These are phyloP conservation scores for Cladosporium sp. DNA, from an alignment of 2,329 filamentous ascomycete species.

Conservation along the genomic window DNA sequence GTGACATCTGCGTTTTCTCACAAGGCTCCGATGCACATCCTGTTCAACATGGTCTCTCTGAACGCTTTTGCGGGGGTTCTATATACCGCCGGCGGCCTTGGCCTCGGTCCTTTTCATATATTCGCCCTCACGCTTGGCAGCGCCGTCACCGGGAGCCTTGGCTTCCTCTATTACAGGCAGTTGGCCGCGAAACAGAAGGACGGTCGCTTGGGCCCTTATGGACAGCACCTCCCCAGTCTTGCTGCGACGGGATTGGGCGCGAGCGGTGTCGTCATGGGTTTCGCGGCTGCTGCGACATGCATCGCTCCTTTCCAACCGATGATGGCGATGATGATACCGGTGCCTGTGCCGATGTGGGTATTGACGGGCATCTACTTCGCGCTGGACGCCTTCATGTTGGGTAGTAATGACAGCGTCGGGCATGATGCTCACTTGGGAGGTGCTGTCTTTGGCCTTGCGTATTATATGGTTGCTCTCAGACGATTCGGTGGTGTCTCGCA, in stretches of 20 bases:
- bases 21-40: conserved; percentile 29
- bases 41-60: conserved; percentile 38
- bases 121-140: conserved; percentile 21
- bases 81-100: conserved; percentile 15
- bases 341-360: conserved; percentile 36
- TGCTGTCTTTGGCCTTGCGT: conserved; percentile 32
- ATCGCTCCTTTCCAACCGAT: conserved; percentile 32
- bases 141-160: conserved; percentile 20
- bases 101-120: conserved; percentile 23
- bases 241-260: conserved; percentile 29
- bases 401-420: conserved; percentile 23
- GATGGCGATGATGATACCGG: conserved; percentile 31
- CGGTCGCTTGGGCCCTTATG: background rate
- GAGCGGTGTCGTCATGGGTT: conserved; percentile 37
- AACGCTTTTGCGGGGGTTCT: conserved; percentile 33
- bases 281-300: conserved; percentile 34
- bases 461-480: conserved; percentile 25
- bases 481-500: conserved; percentile 19
- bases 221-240: background rate
- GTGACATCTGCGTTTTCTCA: conserved; percentile 39
- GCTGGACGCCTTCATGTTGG: conserved; percentile 35
- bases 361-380: conserved; percentile 31
- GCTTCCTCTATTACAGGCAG: conserved; percentile 19
- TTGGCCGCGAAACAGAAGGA: background rate
- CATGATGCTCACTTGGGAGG: conserved; percentile 44